Base-by-base conservation (phyloP, 2,329 filamentous ascomycete species). In the Penicillium sp. region DNA sequence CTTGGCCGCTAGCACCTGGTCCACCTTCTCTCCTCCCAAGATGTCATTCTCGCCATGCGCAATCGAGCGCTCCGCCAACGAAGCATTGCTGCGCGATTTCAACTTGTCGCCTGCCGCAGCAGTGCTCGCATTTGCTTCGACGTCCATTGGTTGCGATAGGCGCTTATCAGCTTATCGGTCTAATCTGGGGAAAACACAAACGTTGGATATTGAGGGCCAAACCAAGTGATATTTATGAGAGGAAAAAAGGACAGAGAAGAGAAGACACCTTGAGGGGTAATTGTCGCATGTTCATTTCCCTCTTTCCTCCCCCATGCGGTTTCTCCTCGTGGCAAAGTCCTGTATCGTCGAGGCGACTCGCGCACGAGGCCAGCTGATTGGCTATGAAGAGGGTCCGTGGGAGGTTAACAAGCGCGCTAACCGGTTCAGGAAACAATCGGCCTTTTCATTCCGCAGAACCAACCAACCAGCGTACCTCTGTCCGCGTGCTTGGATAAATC, bases 1-100 rank as follows among this genome's bases (percentile, higher is more conserved):
- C 61, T 78, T 78, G 42, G 65, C 68, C 13, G 72, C 68, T 29
- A 78, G 62, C 9, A 73, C 70, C n/a, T 71, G 69, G 52, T 78
- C 76, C n/a, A 77, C 61, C 8, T 62, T 60, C 44, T 62, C 62
- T 3, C 54, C 46, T 13, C 57, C 53, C n/a, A 66, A 33, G 13
- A 66, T 9, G 42, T 66, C 61, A 27, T 58, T 50, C 10, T 62
- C 62, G 16, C 62, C 62, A 54, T 64, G 60, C 19, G 49, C 50
- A 14, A 64, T 54, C 4, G 61, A 64, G 16, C 57, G 62, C 2
- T 61, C 55, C 14, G 50, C 39, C 8, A 61, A 13, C 0, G 56
- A 59, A 26, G 47, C 44, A 29, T 42, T 54, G 13, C 35, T 48
- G 16, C 46, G 48, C 48, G 49, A 49, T 14, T 60, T 60, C 19